Evolutionary conservation across 176 grass and related monocot genomes (phyloP).

Genomic region (Triticum aestivum): DNA sequence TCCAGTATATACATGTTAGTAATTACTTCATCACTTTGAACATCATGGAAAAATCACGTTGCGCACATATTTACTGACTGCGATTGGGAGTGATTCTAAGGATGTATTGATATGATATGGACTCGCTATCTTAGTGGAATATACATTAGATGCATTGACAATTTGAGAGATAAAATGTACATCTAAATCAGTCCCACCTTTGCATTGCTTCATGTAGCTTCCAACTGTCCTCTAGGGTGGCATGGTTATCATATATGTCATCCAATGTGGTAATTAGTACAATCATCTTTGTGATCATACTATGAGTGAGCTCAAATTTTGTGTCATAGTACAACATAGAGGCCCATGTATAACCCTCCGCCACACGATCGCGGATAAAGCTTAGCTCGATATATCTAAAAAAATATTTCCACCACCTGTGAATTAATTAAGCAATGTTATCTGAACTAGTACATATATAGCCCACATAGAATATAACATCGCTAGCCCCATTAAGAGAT

Average conservation of each 20-base stretch:
- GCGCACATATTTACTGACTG: too few species aligned
- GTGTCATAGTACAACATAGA: not conserved
- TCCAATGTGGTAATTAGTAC: not conserved
- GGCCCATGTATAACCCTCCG: conserved; percentile 17
- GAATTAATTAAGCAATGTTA: not conserved
- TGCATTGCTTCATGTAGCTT: conserved; percentile 14
- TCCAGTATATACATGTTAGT: too few species aligned
- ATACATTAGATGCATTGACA: not conserved
- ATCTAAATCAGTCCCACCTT: not conserved
- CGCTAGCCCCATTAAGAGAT: not conserved
- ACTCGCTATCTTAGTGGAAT: not conserved
- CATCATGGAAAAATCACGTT: too few species aligned
- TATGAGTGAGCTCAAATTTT: not conserved
- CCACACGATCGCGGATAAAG: conserved; percentile 14
- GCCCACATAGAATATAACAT: too few species aligned
- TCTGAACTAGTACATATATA: not conserved
- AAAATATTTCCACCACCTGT: conserved; percentile 36
- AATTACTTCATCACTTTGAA: too few species aligned
- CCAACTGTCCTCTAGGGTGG: conserved; percentile 15
- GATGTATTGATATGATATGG: not conserved
- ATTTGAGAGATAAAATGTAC: not conserved
- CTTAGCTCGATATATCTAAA: not conserved
- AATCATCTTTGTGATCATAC: conserved; percentile 15
- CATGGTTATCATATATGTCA: conserved; percentile 36
- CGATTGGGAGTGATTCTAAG: too few species aligned